Percentiles rank a stretch among this genome's conserved stretches.
Evolutionary conservation across 2,329 filamentous ascomycete species (phyloP).

Genomic region (Septoria petroselini): DNA sequence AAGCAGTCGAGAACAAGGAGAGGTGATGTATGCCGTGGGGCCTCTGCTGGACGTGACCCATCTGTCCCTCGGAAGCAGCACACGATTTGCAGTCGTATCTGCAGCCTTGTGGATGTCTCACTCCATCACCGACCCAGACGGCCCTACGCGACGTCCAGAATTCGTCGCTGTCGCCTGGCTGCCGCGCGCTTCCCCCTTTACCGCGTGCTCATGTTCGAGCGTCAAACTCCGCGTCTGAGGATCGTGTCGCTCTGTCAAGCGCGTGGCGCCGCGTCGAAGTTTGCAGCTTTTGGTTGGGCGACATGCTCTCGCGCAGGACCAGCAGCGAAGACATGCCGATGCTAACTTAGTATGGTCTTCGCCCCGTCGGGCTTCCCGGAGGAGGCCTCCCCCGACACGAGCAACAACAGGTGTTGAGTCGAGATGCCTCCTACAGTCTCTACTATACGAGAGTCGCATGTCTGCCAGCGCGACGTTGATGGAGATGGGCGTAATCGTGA

Average conservation of each 20-base stretch:
- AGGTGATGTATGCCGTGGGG: conserved; percentile 8
- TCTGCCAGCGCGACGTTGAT: too few relatives aligned
- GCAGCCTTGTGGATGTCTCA: conserved; percentile 2
- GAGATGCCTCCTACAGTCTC: too few relatives aligned
- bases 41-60: background rate
- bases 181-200: background rate
- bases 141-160: too few relatives aligned
- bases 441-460: too few relatives aligned
- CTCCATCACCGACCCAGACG: background rate
- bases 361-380: background rate
- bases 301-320: background rate
- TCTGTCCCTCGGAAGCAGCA: background rate
- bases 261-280: background rate
- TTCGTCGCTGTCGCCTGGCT: background rate
- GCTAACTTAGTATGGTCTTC: conserved; percentile 1
- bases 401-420: too few relatives aligned
- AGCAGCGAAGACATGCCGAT: conserved; percentile 2
- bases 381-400: too few relatives aligned
- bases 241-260: background rate
- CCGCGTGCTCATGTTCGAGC: background rate
- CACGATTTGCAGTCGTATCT: background rate
- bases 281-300: background rate
- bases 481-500: too few relatives aligned
- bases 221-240: too few relatives aligned
- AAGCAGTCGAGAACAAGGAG: conserved; percentile 9